Evolutionary conservation across 202 grass and related monocot genomes (phyloP).

Genomic region (Carex arenaria): DNA sequence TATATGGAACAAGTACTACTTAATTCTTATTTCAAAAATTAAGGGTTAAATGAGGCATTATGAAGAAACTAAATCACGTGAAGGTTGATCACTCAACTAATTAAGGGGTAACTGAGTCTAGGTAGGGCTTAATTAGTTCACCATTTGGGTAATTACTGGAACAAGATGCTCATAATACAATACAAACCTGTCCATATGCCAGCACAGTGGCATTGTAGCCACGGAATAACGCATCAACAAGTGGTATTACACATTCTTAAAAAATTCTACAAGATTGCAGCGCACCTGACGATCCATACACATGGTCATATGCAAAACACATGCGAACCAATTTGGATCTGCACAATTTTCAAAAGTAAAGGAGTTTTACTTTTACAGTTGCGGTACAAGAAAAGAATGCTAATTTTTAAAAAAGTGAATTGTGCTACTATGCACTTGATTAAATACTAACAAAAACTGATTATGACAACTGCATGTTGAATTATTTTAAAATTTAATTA

Average conservation of each 20-base stretch:
- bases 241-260: slow-evolving; percentile 63
- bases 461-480: not conserved
- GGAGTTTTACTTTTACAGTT: not conserved
- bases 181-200: slow-evolving; percentile 80
- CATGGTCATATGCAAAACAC: slow-evolving; percentile 83
- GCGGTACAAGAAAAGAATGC: not conserved
- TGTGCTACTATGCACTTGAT: not conserved
- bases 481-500: not conserved
- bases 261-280: slow-evolving; percentile 49
- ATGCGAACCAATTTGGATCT: slow-evolving; percentile 93
- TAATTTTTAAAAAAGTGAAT: not conserved
- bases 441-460: not conserved
- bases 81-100: not conserved
- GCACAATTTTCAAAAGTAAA: not conserved
- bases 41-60: not conserved
- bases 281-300: slow-evolving; percentile 51
- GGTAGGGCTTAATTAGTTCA: not conserved
- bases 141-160: not conserved
- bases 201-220: slow-evolving; percentile 93
- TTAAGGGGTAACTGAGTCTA: not conserved
- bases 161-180: not conserved
- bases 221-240: slow-evolving; percentile 64
- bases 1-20: not conserved
- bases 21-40: not conserved
- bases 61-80: not conserved